These are phyloP conservation scores for Venturia pyrina DNA, from an alignment of 2,329 filamentous ascomycete genomes.

Conservation along the genomic window DNA sequence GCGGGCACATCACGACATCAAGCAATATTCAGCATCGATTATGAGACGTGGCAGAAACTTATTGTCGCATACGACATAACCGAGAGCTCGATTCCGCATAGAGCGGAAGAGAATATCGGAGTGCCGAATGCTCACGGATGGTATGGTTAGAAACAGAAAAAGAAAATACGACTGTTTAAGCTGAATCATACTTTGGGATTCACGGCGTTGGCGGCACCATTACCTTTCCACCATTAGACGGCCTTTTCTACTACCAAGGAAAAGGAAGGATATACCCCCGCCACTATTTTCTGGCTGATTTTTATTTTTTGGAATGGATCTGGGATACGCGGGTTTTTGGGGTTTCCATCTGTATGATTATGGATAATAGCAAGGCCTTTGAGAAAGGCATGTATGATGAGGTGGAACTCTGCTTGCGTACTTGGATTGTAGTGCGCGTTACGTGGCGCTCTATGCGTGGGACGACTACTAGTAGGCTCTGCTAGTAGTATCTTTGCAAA, in stretches of 20 bases:
- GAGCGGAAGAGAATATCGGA: conserved; percentile 28
- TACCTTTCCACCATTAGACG: background rate
- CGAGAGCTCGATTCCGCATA: conserved; percentile 77
- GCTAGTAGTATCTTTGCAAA: background rate
- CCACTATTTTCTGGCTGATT: background rate
- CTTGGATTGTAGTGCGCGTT: background rate
- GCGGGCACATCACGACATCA: conserved; percentile 57
- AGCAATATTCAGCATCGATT: conserved; percentile 80
- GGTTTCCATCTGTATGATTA: background rate
- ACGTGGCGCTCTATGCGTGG: background rate
- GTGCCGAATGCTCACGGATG: conserved; percentile 7
- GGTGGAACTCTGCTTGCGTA: background rate
- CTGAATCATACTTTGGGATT: background rate
- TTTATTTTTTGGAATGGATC: background rate
- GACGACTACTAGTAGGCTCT: background rate
- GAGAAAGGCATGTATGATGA: background rate
- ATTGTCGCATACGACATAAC: conserved; percentile 66
- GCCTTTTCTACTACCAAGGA: background rate
- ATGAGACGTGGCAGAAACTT: conserved; percentile 69
- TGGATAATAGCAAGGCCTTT: background rate
- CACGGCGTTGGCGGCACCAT: background rate
- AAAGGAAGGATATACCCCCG: background rate
- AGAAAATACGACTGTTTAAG: background rate
- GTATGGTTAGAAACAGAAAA: background rate
- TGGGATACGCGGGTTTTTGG: background rate